Percentiles rank a stretch among this genome's conserved stretches.
phyloP scores from a whole-genome alignment of 1,284 basidiomycete genomes.

The Termitomyces sp. region DNA sequence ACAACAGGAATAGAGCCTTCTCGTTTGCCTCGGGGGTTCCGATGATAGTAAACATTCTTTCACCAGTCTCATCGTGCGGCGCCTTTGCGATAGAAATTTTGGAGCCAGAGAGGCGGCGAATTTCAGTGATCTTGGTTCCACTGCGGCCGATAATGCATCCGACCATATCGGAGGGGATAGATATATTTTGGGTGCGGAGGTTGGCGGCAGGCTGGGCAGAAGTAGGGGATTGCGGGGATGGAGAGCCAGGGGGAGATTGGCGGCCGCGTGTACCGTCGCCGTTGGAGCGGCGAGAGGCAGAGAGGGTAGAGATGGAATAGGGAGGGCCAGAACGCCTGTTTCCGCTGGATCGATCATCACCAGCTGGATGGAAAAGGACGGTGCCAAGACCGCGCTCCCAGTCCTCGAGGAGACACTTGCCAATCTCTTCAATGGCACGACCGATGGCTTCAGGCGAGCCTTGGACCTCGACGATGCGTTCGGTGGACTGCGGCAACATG shows the following conservation, averaged over 20 bases:
- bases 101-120: constrained; percentile 92
- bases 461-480: constrained; percentile 96
- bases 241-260: constrained; percentile 56
- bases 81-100: constrained; percentile 98
- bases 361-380: constrained; percentile 91
- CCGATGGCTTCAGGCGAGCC: constrained; percentile 89
- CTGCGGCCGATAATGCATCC: constrained; percentile 96
- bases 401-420: constrained; percentile 92
- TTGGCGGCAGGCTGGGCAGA: constrained; percentile 60
- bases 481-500: constrained; percentile 98
- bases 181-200: constrained; percentile 97
- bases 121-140: constrained; percentile 98
- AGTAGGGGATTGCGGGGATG: constrained; percentile 43
- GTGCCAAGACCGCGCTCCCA: constrained; percentile 94
- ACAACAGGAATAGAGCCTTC: constrained; percentile 94
- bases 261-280: constrained; percentile 44
- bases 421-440: constrained; percentile 91
- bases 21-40: constrained; percentile 96
- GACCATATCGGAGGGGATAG: constrained; percentile 98
- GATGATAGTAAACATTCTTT: constrained; percentile 99
- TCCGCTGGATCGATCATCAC: constrained; percentile 60
- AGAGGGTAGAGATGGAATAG: constrained; percentile 35
- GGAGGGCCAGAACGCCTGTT: constrained; percentile 49
- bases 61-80: constrained; percentile 96
- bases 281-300: constrained; percentile 51